phyloP scores from a whole-genome alignment of 1,139 yeast species.

The Scheffersomyces illinoinensis region DNA sequence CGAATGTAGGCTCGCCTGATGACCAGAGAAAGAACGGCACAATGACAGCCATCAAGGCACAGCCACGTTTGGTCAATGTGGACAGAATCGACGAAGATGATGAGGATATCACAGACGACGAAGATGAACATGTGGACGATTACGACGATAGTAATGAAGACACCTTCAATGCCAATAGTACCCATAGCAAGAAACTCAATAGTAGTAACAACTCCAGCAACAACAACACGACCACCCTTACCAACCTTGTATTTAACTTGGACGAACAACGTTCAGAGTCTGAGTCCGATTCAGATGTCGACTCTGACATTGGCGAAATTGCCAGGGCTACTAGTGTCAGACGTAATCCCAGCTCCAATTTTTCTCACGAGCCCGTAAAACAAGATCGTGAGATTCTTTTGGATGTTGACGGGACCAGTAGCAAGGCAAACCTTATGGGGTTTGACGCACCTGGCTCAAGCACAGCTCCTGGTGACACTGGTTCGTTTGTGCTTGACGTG shows the following conservation, averaged over 20 bases:
- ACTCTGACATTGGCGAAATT: conserved; percentile 50
- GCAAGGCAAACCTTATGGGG: neutral
- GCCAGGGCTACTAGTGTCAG: conserved; percentile 45
- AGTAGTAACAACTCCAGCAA: conserved; percentile 3
- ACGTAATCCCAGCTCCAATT: conserved; percentile 8
- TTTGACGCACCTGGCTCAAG: neutral
- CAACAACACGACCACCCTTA: conserved; percentile 8
- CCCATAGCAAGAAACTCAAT: conserved; percentile 1
- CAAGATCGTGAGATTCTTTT: conserved; percentile 12
- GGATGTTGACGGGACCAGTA: neutral
- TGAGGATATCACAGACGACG: conserved; percentile 23
- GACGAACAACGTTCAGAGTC: conserved; percentile 14
- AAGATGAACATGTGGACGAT: conserved; percentile 9
- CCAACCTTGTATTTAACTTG: conserved; percentile 3
- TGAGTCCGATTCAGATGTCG: conserved; percentile 37
- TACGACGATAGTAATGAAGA: conserved; percentile 2
- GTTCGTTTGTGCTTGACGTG: conserved; percentile 39
- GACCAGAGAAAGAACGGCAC: conserved; percentile 22
- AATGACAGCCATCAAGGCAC: conserved; percentile 71
- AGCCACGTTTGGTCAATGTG: conserved; percentile 63
- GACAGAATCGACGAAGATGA: conserved; percentile 51
- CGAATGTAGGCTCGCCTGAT: conserved; percentile 6
- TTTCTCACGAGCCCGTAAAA: neutral
- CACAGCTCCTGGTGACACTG: conserved; percentile 13
- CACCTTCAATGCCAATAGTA: neutral